Evolutionary conservation across 169 alveolate species (phyloP), one percentile per base, ranked within the genome.

Genomic region (Eimeria brunetti): DNA sequence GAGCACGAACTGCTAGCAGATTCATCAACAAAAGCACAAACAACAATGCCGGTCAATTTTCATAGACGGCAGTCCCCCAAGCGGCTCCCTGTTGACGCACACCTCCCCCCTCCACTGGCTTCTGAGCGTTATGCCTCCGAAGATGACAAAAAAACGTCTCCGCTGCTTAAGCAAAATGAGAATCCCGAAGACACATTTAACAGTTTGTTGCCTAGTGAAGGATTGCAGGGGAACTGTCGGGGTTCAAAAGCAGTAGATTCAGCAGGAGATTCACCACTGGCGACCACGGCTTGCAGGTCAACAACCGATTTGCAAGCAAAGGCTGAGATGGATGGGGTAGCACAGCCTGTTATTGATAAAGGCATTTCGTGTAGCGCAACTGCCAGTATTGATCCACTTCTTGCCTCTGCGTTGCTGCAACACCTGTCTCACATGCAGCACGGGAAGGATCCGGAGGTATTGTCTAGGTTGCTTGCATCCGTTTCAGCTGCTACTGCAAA

Each of bases 51-150:
- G n/a, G 27, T 44, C 30, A 36, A 41, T 84, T 41, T 33, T 20
- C 64, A 36, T 58, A 56, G 44, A 36, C 80, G 33, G 11, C 58
- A 85, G 12, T 16, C 44, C n/a, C 91, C 49, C 62, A 18, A 58
- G 62, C 91, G 80, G 67, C 67, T 85, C 73, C 80, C 78, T 58
- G 64, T 41, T 38, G 69, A 85, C 41, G 38, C 91, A 12, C 91
- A 85, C 49, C 91, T 85, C 36, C 91, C 91, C 6, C 91, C 91
- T 18, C 91, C 80, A 85, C 60, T 85, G 36, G 51, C 69, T 64
- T 12, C 78, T 58, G 91, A 46, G 24, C 44, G 86, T 16, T 49
- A 49, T 24, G 44, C 36, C 20, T 7, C 64, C 86, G 86, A 81
- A 22, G 33, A 24, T 76, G 27, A 41, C 22, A 9, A 12, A 41